Conservation (phyloP, 805 yeast species). For the Monosporozyma yasuniensis region DNA sequence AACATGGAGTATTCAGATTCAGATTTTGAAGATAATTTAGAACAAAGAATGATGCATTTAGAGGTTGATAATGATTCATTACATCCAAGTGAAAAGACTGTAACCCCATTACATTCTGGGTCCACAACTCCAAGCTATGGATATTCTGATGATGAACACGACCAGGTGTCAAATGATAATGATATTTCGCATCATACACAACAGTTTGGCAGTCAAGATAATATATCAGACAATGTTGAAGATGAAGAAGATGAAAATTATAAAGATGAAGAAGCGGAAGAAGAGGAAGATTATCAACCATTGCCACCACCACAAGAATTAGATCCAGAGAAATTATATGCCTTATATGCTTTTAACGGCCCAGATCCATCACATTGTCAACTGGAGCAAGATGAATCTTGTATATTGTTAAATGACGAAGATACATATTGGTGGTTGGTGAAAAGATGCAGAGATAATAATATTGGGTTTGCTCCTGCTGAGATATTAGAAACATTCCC, state of each 20-base stretch:
- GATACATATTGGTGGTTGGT: slow-evolving; percentile 98
- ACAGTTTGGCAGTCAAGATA: neutral
- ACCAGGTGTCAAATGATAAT: slow-evolving; percentile 3
- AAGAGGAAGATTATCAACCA: slow-evolving; percentile 37
- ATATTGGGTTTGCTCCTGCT: slow-evolving; percentile 93
- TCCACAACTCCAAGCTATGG: neutral
- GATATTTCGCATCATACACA: neutral
- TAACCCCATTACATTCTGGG: neutral
- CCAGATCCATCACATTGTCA: slow-evolving; percentile 91
- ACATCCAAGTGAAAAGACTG: slow-evolving; percentile 2
- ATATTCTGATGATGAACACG: slow-evolving; percentile 8
- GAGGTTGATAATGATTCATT: slow-evolving; percentile 5
- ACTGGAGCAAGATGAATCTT: slow-evolving; percentile 71
- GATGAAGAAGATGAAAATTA: slow-evolving; percentile 14
- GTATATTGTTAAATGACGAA: slow-evolving; percentile 71
- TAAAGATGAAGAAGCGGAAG: slow-evolving; percentile 21
- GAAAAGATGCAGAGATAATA: slow-evolving; percentile 44
- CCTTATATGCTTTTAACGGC: slow-evolving; percentile 78
- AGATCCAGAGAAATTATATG: slow-evolving; percentile 77
- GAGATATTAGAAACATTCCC: slow-evolving; percentile 87
- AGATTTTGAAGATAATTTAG: slow-evolving; percentile 30
- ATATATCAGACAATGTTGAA: slow-evolving; percentile 9
- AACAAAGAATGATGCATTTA: slow-evolving; percentile 22
- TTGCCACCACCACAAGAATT: slow-evolving; percentile 64
- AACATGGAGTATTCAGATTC: slow-evolving; percentile 27